phyloP scores from a whole-genome alignment of 2,329 filamentous ascomycete species.

The Cordyceps militaris region DNA sequence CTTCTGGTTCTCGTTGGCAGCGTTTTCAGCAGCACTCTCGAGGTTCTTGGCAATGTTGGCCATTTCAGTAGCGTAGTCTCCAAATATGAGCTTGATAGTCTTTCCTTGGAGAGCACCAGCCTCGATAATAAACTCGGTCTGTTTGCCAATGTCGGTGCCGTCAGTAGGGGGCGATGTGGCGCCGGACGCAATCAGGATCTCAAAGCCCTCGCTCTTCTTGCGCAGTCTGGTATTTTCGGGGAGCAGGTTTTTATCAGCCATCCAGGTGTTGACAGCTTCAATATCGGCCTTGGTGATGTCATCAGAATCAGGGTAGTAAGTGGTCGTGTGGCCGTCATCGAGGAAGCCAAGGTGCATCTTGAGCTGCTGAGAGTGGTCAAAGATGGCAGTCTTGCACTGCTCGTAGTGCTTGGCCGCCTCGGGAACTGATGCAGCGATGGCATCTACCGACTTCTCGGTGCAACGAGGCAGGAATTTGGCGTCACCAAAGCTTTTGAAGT shows the following conservation, averaged over 20 bases:
- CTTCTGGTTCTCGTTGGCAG: constrained; percentile 67
- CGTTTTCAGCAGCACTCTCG: constrained; percentile 59
- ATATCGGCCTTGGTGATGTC: constrained; percentile 71
- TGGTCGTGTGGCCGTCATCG: constrained; percentile 69
- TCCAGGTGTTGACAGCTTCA: constrained; percentile 61
- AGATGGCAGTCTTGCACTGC: constrained; percentile 64
- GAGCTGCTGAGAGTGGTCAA: constrained; percentile 55
- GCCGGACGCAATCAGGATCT: constrained; percentile 68
- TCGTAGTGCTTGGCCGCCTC: constrained; percentile 59
- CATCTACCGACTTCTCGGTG: constrained; percentile 53
- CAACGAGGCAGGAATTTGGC: constrained; percentile 75
- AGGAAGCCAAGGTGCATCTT: constrained; percentile 71
- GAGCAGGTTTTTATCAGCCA: constrained; percentile 64
- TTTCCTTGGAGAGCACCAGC: constrained; percentile 57
- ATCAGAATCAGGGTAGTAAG: constrained; percentile 73
- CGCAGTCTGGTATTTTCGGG: constrained; percentile 70
- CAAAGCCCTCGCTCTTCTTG: constrained; percentile 61
- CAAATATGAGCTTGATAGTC: constrained; percentile 64
- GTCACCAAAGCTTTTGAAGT: constrained; percentile 84
- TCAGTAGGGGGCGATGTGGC: constrained; percentile 49
- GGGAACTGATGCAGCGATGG: constrained; percentile 53
- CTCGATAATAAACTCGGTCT: constrained; percentile 52
- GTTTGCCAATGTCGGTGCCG: constrained; percentile 63
- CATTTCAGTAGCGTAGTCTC: constrained; percentile 69
- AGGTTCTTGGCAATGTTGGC: constrained; percentile 58